These are phyloP conservation scores for Stagonosporopsis tanaceti DNA, from an alignment of 2,329 filamentous ascomycete genomes.

Conservation along the genomic window DNA sequence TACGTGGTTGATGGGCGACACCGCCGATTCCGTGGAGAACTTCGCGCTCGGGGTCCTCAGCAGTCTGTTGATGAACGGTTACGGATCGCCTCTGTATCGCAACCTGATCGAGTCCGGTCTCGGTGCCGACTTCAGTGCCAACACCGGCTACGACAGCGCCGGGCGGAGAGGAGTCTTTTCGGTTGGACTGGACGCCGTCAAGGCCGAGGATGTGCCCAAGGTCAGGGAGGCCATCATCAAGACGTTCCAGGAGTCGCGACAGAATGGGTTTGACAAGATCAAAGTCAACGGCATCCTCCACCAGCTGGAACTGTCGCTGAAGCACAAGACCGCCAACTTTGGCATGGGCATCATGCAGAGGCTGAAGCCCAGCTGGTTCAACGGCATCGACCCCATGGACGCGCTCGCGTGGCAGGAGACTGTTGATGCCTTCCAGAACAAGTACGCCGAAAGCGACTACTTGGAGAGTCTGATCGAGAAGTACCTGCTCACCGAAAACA, in stretches of 20 bases:
- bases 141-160: constrained; percentile 87
- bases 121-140: constrained; percentile 92
- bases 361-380: constrained; percentile 93
- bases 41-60: constrained; percentile 86
- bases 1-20: constrained; percentile 89
- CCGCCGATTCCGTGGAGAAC: constrained; percentile 82
- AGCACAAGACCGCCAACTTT: constrained; percentile 96
- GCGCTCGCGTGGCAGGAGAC: constrained; percentile 91
- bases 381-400: constrained; percentile 90
- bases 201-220: constrained; percentile 77
- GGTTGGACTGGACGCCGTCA: constrained; percentile 88
- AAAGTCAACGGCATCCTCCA: constrained; percentile 96
- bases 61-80: constrained; percentile 88
- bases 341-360: constrained; percentile 90
- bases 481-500: constrained; percentile 87
- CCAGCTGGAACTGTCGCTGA: constrained; percentile 89
- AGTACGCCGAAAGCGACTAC: constrained; percentile 78
- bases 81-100: constrained; percentile 91
- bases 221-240: constrained; percentile 77
- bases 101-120: constrained; percentile 88
- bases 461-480: constrained; percentile 86
- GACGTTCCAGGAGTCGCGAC: constrained; percentile 73
- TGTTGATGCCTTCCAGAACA: constrained; percentile 79
- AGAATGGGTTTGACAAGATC: constrained; percentile 82
- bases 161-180: constrained; percentile 84